Evolutionary conservation across 495 filamentous ascomycete species (phyloP), one percentile per base, ranked within the genome.

Genomic region (Copromyces sp.): DNA sequence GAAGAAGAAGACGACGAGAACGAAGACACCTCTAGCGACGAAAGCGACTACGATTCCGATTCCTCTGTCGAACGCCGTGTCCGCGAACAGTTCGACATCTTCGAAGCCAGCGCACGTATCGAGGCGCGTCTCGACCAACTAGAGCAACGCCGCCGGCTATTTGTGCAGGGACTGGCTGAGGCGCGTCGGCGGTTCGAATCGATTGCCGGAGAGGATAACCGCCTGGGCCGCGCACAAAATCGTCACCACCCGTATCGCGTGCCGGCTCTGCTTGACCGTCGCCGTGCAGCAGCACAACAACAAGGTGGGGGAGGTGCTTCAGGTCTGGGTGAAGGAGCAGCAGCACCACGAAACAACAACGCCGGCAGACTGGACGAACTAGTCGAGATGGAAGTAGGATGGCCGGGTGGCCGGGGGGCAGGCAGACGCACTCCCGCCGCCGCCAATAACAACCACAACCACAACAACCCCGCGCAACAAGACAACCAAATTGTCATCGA

Each of bases 301-400:
- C 53, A 61, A 61, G 53, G 53, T 0, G 53, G 53, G 29, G 53
- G 53, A 17, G 53, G 53, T 32, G 29, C 9, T 65, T 65, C 0
- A 37, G 53, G 53, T 17, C 17, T 16, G 29, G 53, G 53, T 65
- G 53, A 35, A 65, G 53, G 53, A 65, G 29, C 12, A 68, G 68
- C 72, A 61, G 40, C 68, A 12, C 20, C 17, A 2, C 74, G 59
- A 38, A 39, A 39, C 4, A 68, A 69, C 38, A 5, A 59, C 3
- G 47, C 24, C 53, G 24, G 32, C 53, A 3, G 0, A 35, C 32
- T 32, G 24, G 70, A 74, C 74, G 73, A 74, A 47, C 70, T 73
- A 7, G 59, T 76, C 42, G 75, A 71, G 68, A 74, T 74, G 72
- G 70, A 76, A 44, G 69, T 73, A 32, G 68, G 14, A 35, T 45